Evolutionary conservation across 768 basidiomycete genomes (phyloP).

Genomic region (Sistotremastrum suecicum): DNA sequence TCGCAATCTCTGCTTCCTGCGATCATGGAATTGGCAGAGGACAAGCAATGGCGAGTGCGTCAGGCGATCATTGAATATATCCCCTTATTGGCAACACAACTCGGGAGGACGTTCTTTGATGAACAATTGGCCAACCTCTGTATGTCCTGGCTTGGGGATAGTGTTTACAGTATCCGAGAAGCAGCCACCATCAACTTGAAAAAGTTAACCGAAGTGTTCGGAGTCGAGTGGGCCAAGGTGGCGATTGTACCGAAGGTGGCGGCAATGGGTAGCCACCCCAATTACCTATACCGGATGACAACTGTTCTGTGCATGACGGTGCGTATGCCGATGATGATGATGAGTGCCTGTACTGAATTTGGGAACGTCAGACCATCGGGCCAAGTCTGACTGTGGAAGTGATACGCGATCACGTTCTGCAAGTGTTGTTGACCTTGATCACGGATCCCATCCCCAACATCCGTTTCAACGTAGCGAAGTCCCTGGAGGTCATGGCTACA

Average conservation of each 20-base stretch:
- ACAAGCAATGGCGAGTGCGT: constrained; percentile 98
- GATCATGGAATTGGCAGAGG: constrained; percentile 94
- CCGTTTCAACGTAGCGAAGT: constrained; percentile 96
- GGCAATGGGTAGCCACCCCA: constrained; percentile 92
- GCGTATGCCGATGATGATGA: constrained; percentile 14
- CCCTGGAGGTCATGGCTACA: constrained; percentile 74
- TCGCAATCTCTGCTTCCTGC: constrained; percentile 94
- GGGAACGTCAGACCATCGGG: constrained; percentile 64
- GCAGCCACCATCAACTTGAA: constrained; percentile 95
- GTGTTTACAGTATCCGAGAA: constrained; percentile 95
- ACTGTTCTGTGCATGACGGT: constrained; percentile 98
- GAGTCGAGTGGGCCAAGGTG: constrained; percentile 90
- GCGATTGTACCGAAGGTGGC: constrained; percentile 96
- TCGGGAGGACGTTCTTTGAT: constrained; percentile 94
- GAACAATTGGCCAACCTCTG: constrained; percentile 93
- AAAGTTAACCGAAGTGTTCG: constrained; percentile 96
- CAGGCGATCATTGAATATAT: constrained; percentile 99
- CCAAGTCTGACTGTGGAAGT: constrained; percentile 79
- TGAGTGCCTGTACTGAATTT: constrained; percentile 2
- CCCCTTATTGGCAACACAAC: constrained; percentile 94
- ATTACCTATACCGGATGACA: constrained; percentile 96
- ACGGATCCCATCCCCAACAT: constrained; percentile 95
- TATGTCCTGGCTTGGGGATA: constrained; percentile 99
- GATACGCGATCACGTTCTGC: constrained; percentile 71
- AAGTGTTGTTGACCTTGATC: constrained; percentile 68